A percentile compares a stretch with the other conserved stretches of the same genome.
Conservation (phyloP, 139 green algal genomes). For the Coelastrella sp. region DNA sequence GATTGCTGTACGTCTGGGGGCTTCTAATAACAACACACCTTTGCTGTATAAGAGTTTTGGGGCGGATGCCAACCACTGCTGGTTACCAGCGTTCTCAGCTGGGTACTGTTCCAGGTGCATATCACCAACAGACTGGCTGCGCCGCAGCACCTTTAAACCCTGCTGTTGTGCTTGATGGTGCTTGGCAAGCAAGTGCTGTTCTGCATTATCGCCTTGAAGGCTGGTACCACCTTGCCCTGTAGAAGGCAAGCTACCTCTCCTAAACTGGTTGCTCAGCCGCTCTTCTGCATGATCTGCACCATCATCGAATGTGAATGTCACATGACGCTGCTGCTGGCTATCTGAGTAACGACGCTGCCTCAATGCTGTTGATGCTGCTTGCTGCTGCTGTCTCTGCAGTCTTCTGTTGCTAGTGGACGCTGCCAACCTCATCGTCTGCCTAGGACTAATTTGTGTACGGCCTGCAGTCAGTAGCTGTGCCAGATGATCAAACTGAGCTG, state of each 20-base stretch:
- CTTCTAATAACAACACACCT: slow-evolving; percentile 21
- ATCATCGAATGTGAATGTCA: too few relatives aligned
- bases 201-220: too few relatives aligned
- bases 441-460: neutral
- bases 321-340: too few relatives aligned
- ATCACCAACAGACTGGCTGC: neutral
- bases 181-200: too few relatives aligned
- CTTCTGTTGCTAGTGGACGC: slow-evolving; percentile 4
- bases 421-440: neutral
- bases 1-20: neutral
- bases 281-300: too few relatives aligned
- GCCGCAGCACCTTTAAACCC: too few relatives aligned
- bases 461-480: slow-evolving; percentile 51
- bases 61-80: neutral
- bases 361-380: too few relatives aligned
- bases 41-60: slow-evolving; percentile 22
- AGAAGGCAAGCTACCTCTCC: too few relatives aligned
- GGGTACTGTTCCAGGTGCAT: neutral
- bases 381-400: neutral
- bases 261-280: too few relatives aligned
- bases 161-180: neutral
- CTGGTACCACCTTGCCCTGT: too few relatives aligned
- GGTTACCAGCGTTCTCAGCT: neutral
- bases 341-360: too few relatives aligned
- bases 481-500: slow-evolving; percentile 62